phyloP scores from a whole-genome alignment of 805 yeast genomes.

The Kluyveromyces aestuarii region DNA sequence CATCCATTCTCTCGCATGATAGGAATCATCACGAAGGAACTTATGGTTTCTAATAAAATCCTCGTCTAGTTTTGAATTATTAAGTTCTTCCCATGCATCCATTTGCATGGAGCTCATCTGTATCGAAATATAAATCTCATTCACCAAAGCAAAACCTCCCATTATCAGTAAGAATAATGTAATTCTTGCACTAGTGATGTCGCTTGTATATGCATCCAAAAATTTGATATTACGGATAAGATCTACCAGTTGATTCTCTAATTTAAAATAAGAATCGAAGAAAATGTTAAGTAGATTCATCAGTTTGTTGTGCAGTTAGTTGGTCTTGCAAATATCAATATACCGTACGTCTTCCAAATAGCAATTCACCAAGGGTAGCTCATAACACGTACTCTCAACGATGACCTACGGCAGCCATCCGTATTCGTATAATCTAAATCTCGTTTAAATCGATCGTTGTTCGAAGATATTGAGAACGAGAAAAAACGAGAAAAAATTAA shows the following conservation, averaged over 20 bases:
- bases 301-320: background rate
- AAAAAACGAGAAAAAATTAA: too few relatives aligned
- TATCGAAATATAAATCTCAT: slow-evolving; percentile 26
- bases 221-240: slow-evolving; percentile 9
- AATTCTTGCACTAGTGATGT: slow-evolving; percentile 26
- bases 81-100: slow-evolving; percentile 26
- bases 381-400: background rate
- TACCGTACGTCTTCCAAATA: too few relatives aligned
- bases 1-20: slow-evolving; percentile 24
- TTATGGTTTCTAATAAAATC: slow-evolving; percentile 20
- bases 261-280: slow-evolving; percentile 8
- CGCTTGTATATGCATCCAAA: slow-evolving; percentile 15
- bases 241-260: slow-evolving; percentile 14
- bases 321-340: too few relatives aligned
- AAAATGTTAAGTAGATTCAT: background rate
- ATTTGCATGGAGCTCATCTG: slow-evolving; percentile 28
- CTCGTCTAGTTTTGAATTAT: slow-evolving; percentile 24
- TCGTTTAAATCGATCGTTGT: background rate
- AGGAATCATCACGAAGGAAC: slow-evolving; percentile 25
- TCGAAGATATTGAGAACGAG: background rate
- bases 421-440: background rate
- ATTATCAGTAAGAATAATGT: slow-evolving; percentile 24
- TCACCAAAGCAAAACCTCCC: slow-evolving; percentile 26
- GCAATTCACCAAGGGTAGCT: background rate
- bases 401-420: background rate